These are phyloP conservation scores for Colletotrichum chrysophilum DNA, from an alignment of 2,329 filamentous ascomycete genomes.

Conservation along the genomic window DNA sequence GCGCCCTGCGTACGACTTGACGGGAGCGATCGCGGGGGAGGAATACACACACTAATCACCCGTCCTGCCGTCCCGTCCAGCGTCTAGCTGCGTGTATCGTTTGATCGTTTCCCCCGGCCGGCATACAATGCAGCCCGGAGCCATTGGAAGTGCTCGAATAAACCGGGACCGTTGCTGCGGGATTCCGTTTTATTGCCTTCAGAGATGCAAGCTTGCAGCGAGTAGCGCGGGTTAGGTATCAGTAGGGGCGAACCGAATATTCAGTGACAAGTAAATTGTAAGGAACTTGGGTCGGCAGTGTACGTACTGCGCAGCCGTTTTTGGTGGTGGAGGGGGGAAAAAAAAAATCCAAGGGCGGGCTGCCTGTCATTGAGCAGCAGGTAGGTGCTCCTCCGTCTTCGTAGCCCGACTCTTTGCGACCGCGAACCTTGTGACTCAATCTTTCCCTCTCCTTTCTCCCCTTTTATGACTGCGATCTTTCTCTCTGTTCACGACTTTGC, in stretches of 20 bases:
- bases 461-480: neutral
- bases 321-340: neutral
- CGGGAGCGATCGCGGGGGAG: neutral
- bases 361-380: neutral
- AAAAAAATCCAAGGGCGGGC: neutral
- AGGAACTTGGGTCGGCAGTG: neutral
- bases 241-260: neutral
- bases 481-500: neutral
- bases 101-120: neutral
- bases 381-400: neutral
- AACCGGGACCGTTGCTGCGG: neutral
- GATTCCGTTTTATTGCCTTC: neutral
- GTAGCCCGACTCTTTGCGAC: conserved; percentile 2
- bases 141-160: neutral
- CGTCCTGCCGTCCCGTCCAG: neutral
- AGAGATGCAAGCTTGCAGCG: neutral
- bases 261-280: neutral
- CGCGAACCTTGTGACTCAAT: conserved; percentile 14
- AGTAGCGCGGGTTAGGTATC: neutral
- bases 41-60: neutral
- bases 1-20: neutral
- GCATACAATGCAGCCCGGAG: neutral
- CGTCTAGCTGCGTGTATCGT: neutral
- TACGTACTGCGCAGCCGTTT: neutral
- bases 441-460: neutral